Evolutionary conservation across 306 rosid genomes (phyloP).

Genomic region (Pyrus pyrifolia): DNA sequence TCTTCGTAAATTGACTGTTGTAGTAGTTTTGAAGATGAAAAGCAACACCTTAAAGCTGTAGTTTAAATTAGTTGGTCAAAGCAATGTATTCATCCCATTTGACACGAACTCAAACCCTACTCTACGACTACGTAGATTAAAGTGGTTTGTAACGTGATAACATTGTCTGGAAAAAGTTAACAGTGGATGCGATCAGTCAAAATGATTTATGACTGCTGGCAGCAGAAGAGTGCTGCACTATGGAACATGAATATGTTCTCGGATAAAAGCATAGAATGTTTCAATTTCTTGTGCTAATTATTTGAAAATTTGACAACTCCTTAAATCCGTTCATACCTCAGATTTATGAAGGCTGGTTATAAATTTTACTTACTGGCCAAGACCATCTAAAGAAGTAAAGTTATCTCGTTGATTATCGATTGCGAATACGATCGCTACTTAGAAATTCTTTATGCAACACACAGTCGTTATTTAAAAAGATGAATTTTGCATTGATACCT

Average conservation of each 20-base stretch:
- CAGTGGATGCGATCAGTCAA: background rate
- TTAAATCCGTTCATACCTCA: background rate
- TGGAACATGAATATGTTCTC: background rate
- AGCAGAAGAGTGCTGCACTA: constrained; percentile 1
- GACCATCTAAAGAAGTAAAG: background rate
- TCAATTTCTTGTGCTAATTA: background rate
- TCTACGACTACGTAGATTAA: no score
- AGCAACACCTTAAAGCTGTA: background rate
- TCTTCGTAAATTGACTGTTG: background rate
- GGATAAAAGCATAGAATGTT: background rate
- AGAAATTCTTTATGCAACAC: no score
- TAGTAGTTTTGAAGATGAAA: background rate
- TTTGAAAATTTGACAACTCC: background rate
- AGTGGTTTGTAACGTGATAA: no score
- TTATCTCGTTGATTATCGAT: no score
- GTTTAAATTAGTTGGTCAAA: background rate
- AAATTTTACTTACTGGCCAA: background rate
- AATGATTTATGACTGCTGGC: background rate
- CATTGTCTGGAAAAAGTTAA: no score
- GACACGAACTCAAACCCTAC: no score
- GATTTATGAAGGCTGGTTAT: no score
- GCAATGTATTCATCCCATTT: no score
- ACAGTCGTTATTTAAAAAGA: no score
- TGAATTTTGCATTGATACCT: background rate
- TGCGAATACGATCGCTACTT: no score